These are phyloP conservation scores for Hysterium pulicare DNA, from an alignment of 2,329 filamentous ascomycete species.

Conservation along the genomic window DNA sequence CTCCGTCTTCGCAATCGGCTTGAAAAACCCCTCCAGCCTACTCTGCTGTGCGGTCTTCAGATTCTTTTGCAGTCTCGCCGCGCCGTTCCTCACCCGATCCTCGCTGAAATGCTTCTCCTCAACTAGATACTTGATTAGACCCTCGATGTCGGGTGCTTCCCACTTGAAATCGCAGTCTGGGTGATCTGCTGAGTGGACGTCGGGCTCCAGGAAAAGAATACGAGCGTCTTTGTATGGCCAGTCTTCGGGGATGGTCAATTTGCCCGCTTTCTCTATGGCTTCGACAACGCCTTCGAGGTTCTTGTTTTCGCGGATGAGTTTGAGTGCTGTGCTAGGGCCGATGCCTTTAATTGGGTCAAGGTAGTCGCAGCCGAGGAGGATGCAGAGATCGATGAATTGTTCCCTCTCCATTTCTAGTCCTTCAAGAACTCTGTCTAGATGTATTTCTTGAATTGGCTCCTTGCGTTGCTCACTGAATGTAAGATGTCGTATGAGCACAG, in stretches of 20 bases:
- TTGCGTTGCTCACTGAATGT: slow-evolving; percentile 98
- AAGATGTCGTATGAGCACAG: slow-evolving; percentile 85
- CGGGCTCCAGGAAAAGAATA: slow-evolving; percentile 85
- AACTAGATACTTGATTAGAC: slow-evolving; percentile 84
- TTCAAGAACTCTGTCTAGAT: slow-evolving; percentile 79
- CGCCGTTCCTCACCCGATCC: slow-evolving; percentile 80
- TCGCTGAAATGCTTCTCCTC: slow-evolving; percentile 96
- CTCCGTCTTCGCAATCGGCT: slow-evolving; percentile 82
- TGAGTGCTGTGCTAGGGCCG: slow-evolving; percentile 85
- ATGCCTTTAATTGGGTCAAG: slow-evolving; percentile 94
- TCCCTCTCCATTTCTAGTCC: slow-evolving; percentile 83
- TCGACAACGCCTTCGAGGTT: slow-evolving; percentile 84
- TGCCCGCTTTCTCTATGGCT: slow-evolving; percentile 71
- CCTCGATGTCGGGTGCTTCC: slow-evolving; percentile 89
- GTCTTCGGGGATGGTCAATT: slow-evolving; percentile 86
- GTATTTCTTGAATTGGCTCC: slow-evolving; percentile 95
- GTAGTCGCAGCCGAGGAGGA: slow-evolving; percentile 95
- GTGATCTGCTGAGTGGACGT: slow-evolving; percentile 79
- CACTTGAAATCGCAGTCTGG: slow-evolving; percentile 95
- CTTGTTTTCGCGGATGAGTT: slow-evolving; percentile 89
- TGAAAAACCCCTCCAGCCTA: slow-evolving; percentile 94
- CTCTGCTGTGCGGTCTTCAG: slow-evolving; percentile 88
- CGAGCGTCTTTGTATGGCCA: slow-evolving; percentile 95
- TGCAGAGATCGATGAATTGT: slow-evolving; percentile 97
- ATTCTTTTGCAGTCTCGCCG: slow-evolving; percentile 79